These are phyloP conservation scores for Gentiana macrophylla DNA, from an alignment of 257 asterid genomes.

Conservation along the genomic window DNA sequence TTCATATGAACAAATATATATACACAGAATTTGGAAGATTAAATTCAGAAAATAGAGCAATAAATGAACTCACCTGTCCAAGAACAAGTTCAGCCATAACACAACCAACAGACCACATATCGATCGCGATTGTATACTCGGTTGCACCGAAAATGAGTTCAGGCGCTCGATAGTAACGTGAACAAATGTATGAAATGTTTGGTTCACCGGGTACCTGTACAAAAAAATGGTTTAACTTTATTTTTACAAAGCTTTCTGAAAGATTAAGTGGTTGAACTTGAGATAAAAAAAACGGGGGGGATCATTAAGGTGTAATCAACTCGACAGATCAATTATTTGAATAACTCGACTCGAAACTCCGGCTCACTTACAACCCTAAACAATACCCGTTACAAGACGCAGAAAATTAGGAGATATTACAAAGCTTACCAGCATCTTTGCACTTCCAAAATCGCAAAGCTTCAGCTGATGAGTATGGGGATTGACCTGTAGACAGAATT, in stretches of 20 bases:
- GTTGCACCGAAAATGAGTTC: conserved; percentile 93
- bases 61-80: conserved; percentile 47
- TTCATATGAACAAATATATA: too few relatives aligned
- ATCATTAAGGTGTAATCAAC: neutral
- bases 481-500: conserved; percentile 52
- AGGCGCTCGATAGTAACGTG: conserved; percentile 91
- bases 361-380: too few relatives aligned
- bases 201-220: conserved; percentile 83
- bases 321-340: neutral
- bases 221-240: neutral
- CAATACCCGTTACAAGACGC: neutral
- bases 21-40: too few relatives aligned
- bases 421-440: conserved; percentile 75
- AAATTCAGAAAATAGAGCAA: neutral
- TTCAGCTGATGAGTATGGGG: conserved; percentile 75
- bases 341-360: too few relatives aligned
- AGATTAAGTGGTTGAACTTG: neutral
- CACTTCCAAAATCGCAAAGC: conserved; percentile 97
- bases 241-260: conserved; percentile 4
- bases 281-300: neutral
- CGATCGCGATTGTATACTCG: conserved; percentile 85
- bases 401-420: too few relatives aligned
- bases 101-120: conserved; percentile 96
- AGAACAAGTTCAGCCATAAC: conserved; percentile 89
- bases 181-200: conserved; percentile 87